Percentiles rank a stretch among this genome's conserved stretches.
Conservation (phyloP, 106 monocot genomes). For the Ottelia alismoides region DNA sequence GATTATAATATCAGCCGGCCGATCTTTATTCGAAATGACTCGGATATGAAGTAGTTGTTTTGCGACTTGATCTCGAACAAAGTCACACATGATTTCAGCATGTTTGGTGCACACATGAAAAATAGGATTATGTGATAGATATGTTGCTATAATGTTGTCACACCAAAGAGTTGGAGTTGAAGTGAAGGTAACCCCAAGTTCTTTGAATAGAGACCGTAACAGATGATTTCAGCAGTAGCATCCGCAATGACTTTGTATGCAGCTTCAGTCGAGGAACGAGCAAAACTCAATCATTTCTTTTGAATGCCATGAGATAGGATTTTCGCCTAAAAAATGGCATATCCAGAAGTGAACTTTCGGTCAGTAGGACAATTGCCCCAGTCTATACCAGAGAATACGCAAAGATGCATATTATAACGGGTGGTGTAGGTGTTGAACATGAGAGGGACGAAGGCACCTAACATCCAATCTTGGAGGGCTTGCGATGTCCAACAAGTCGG, state of each 20-base stretch:
- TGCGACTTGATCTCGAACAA: slow-evolving; percentile 5
- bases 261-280: too few species aligned
- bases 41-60: too few species aligned
- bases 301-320: too few species aligned
- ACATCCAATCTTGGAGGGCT: too few species aligned
- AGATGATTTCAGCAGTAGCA: neutral
- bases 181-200: neutral
- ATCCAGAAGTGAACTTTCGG: slow-evolving; percentile 1
- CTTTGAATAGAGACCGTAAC: neutral
- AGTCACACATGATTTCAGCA: neutral
- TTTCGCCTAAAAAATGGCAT: neutral
- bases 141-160: neutral
- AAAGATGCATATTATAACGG: too few species aligned
- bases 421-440: too few species aligned
- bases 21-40: too few species aligned
- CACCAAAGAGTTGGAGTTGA: neutral
- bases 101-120: neutral
- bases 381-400: neutral
- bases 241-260: too few species aligned
- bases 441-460: too few species aligned
- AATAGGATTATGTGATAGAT: neutral
- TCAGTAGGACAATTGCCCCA: neutral
- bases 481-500: too few species aligned
- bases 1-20: too few species aligned
- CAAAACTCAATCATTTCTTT: too few species aligned